Evolutionary conservation across 352 stramenopile genomes (phyloP), one percentile per base, ranked within the genome.

Genomic region (Halophytophthora polymorphica): DNA sequence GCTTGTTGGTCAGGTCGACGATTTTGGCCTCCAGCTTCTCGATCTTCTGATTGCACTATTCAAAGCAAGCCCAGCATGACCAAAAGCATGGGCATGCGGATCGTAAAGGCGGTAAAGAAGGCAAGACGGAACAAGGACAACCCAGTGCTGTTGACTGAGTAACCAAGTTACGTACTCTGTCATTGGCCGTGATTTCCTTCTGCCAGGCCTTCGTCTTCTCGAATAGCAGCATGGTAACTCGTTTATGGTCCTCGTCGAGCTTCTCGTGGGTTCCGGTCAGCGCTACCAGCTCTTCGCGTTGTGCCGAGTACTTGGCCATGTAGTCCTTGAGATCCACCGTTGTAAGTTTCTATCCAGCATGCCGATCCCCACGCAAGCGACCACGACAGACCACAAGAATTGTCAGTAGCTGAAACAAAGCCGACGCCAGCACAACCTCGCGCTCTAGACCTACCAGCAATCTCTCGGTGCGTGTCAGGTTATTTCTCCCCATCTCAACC

Each of bases 141-240:
- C 12, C 31, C 25, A 2, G n/a, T 22, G 11, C 17, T n/a, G 10
- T 17, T 46, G 40, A 19, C n/a, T 53, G 22, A 34, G 29, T 6
- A 6, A 12, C 29, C 12, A 12, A 12, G 6, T 34, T n/a, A 37
- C 57, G 8, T 34, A 84, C 75, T 60, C 55, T 75, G 15, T 78
- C 54, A 48, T 81, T 91, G 5, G 51, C 57, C 19, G 14, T 71
- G 42, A 86, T 73, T 31, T 88, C 77, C 19, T 77, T 69, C 53
- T 90, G 75, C 75, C 73, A 90, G 7, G 75, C 77, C 29, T 82
- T 86, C 0, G 75, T 88, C 50, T 90, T 88, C 31, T 90, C 77
- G 41, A 89, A 86, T 6, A 89, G 56, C 50, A 75, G 53, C 18
- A 78, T 58, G 12, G 74, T 83, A 6, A 91, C 53, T 10, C 73